Evolutionary conservation across 441 rosid species (phyloP).

Genomic region (Pelargonium cotyledonis): DNA sequence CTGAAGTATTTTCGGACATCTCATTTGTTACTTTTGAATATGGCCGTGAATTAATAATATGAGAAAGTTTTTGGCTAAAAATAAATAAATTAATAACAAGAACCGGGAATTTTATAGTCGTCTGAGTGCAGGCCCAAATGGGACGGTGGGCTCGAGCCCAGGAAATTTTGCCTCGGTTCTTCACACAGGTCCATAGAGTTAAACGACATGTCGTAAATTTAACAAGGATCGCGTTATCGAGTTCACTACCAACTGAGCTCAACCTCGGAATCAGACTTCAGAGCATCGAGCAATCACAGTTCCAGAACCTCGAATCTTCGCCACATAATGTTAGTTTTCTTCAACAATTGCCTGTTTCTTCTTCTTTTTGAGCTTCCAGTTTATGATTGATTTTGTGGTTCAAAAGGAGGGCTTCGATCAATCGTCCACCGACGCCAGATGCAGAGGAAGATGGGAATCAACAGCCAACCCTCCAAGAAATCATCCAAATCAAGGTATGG

Average conservation of each 20-base stretch:
- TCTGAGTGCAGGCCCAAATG: too few relatives aligned
- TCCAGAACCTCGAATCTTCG: not conserved
- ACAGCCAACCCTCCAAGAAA: conserved; percentile 1
- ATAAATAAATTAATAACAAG: too few relatives aligned
- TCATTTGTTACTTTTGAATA: too few relatives aligned
- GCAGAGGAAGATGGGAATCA: not conserved
- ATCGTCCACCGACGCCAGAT: conserved; percentile 3
- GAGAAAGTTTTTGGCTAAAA: too few relatives aligned
- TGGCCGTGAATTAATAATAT: too few relatives aligned
- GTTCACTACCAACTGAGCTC: not conserved
- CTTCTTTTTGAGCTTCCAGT: not conserved
- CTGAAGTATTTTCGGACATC: too few relatives aligned
- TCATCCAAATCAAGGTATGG: conserved; percentile 1
- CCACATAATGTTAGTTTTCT: not conserved
- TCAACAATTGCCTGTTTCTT: not conserved
- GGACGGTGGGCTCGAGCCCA: too few relatives aligned
- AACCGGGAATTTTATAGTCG: too few relatives aligned
- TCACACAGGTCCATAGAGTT: too few relatives aligned
- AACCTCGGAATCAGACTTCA: not conserved
- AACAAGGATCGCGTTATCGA: too few relatives aligned
- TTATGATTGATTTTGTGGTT: not conserved
- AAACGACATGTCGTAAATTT: too few relatives aligned
- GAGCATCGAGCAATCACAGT: not conserved
- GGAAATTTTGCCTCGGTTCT: too few relatives aligned
- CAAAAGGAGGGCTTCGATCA: conserved; percentile 1